These are phyloP conservation scores for Ganoderma boninense DNA, from an alignment of 1,284 basidiomycete species.

Conservation along the genomic window DNA sequence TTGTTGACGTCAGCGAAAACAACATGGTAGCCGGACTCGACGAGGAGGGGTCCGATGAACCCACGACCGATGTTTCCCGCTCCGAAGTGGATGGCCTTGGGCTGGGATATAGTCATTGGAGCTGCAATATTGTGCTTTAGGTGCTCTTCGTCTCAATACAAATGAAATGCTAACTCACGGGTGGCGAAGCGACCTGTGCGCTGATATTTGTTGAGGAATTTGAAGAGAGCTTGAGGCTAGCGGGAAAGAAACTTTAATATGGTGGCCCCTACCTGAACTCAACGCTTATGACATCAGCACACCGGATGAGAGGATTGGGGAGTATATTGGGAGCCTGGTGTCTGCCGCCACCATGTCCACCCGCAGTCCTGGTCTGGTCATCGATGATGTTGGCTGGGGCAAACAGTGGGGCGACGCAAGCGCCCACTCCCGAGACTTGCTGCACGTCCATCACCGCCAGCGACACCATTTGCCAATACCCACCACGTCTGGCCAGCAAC, in stretches of 20 bases:
- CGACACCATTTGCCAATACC: slow-evolving; percentile 3
- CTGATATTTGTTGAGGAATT: background rate
- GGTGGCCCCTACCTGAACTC: background rate
- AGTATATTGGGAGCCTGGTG: background rate
- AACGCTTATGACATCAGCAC: background rate
- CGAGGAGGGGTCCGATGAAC: slow-evolving; percentile 51
- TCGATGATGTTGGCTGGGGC: background rate
- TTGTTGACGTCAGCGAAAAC: slow-evolving; percentile 43
- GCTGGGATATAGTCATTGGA: background rate
- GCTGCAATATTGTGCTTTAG: background rate
- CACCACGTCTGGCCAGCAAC: background rate
- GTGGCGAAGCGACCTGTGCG: background rate
- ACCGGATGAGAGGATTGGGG: background rate
- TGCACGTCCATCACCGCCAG: background rate
- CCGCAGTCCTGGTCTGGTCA: background rate
- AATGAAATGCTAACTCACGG: background rate
- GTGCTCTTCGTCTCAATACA: too few relatives aligned
- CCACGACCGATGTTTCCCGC: slow-evolving; percentile 54
- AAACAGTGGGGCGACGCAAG: background rate
- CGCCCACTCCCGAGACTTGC: background rate
- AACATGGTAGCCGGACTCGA: slow-evolving; percentile 49
- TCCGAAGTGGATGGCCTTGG: slow-evolving; percentile 44
- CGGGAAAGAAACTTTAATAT: background rate
- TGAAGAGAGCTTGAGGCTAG: background rate
- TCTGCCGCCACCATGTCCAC: background rate